These are phyloP conservation scores for Ganoderma resinaceum DNA, from an alignment of 1,284 basidiomycete genomes.

Conservation along the genomic window DNA sequence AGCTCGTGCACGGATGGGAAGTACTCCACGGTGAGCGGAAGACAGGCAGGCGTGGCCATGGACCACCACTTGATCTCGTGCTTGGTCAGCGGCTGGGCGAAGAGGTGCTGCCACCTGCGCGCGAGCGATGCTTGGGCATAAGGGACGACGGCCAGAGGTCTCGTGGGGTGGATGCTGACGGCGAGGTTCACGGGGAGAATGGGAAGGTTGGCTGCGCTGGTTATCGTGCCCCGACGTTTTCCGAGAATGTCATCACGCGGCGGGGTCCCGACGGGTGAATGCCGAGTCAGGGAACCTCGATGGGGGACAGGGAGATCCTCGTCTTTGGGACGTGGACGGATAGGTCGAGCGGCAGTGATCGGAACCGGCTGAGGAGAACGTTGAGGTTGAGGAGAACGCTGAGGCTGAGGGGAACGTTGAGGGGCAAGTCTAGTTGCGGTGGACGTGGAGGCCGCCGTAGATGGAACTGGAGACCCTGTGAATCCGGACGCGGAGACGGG, in stretches of 20 bases:
- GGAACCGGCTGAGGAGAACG: constrained; percentile 54
- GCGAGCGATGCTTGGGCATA: constrained; percentile 76
- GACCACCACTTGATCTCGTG: constrained; percentile 95
- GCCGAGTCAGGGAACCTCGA: constrained; percentile 52
- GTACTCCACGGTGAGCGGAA: constrained; percentile 94
- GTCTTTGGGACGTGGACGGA: constrained; percentile 52
- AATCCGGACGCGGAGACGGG: constrained; percentile 56
- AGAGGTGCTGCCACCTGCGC: constrained; percentile 88
- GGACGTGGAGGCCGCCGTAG: constrained; percentile 16
- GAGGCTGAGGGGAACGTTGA: constrained; percentile 44
- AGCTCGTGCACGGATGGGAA: constrained; percentile 83
- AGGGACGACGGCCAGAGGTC: constrained; percentile 60
- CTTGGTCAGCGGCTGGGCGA: constrained; percentile 79
- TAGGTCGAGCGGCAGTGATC: constrained; percentile 51
- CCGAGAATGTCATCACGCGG: constrained; percentile 67
- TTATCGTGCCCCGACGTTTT: constrained; percentile 59
- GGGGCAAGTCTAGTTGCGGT: constrained; percentile 6
- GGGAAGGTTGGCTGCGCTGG: constrained; percentile 48
- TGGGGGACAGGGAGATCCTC: constrained; percentile 57
- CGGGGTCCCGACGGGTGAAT: constrained; percentile 71
- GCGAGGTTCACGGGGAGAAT: constrained; percentile 57
- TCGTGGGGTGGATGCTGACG: constrained; percentile 69
- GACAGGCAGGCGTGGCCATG: constrained; percentile 83
- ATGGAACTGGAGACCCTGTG: constrained; percentile 32
- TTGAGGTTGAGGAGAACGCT: constrained; percentile 44